Percentiles rank a stretch among this genome's conserved stretches.
Evolutionary conservation across 192 early-diverging fungal genomes (phyloP).

Genomic region (Glomus cerebriforme): DNA sequence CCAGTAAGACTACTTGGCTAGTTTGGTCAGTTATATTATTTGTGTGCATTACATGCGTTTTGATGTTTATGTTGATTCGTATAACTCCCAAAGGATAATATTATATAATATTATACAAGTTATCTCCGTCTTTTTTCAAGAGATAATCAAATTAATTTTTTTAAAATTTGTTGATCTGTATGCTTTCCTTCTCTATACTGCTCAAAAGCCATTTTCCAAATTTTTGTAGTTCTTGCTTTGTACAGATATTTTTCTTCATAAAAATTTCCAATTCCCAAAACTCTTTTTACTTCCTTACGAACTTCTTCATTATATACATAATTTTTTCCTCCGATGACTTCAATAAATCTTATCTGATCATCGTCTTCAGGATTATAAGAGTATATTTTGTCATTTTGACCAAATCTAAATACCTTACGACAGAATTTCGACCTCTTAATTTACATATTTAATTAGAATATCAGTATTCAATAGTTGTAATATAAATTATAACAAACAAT

Average conservation of each 20-base stretch:
- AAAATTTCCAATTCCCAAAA: neutral
- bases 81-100: neutral
- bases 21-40: constrained; percentile 47
- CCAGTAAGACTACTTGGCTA: constrained; percentile 54
- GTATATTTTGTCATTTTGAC: neutral
- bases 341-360: neutral
- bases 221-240: neutral
- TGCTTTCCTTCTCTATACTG: neutral
- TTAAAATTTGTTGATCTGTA: neutral
- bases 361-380: neutral
- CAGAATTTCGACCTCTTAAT: neutral
- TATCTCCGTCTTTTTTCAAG: too few relatives aligned
- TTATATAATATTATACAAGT: too few relatives aligned
- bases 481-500: neutral
- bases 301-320: neutral
- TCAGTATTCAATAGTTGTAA: neutral
- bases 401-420: neutral
- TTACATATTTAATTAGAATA: neutral
- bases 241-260: neutral
- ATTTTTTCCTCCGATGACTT: neutral
- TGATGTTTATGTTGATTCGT: constrained; percentile 41
- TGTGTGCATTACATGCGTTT: constrained; percentile 47
- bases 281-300: neutral
- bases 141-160: neutral
- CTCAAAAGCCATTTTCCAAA: neutral